These are phyloP conservation scores for Arthrobotrys sinensis DNA, from an alignment of 2,329 filamentous ascomycete genomes.

Conservation along the genomic window DNA sequence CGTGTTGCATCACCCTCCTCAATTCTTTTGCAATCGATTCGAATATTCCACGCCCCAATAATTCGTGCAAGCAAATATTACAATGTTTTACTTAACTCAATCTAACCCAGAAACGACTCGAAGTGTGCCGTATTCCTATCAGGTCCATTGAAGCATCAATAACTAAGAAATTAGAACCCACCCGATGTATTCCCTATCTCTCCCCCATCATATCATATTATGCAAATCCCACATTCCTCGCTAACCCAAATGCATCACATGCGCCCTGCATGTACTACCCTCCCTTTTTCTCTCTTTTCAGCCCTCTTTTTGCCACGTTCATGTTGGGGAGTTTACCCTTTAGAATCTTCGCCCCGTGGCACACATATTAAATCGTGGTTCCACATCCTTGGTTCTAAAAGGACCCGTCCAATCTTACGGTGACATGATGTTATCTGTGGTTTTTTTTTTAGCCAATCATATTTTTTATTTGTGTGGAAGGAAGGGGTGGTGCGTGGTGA, in stretches of 20 bases:
- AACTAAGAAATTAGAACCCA: too few species aligned
- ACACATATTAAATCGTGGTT: neutral
- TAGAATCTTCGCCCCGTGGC: too few species aligned
- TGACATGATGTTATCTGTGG: neutral
- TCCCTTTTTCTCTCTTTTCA: neutral
- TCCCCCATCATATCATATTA: neutral
- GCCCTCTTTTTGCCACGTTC: slow-evolving; percentile 6
- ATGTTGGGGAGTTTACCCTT: neutral
- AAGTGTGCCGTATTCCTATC: too few species aligned
- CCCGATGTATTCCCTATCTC: slow-evolving; percentile 6
- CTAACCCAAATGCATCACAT: slow-evolving; percentile 27
- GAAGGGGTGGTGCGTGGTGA: neutral
- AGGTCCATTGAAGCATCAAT: too few species aligned
- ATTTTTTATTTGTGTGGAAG: neutral
- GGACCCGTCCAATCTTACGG: neutral
- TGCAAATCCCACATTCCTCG: slow-evolving; percentile 5
- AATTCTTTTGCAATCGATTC: too few species aligned
- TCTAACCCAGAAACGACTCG: neutral
- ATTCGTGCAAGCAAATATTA: neutral
- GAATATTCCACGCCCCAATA: too few species aligned
- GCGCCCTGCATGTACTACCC: slow-evolving; percentile 10
- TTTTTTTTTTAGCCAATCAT: neutral
- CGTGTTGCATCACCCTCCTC: slow-evolving; percentile 1
- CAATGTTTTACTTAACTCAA: neutral
- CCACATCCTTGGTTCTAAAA: slow-evolving; percentile 12